Conservation (phyloP, 202 grass and related monocot genomes). For the Eragrostis tef region DNA sequence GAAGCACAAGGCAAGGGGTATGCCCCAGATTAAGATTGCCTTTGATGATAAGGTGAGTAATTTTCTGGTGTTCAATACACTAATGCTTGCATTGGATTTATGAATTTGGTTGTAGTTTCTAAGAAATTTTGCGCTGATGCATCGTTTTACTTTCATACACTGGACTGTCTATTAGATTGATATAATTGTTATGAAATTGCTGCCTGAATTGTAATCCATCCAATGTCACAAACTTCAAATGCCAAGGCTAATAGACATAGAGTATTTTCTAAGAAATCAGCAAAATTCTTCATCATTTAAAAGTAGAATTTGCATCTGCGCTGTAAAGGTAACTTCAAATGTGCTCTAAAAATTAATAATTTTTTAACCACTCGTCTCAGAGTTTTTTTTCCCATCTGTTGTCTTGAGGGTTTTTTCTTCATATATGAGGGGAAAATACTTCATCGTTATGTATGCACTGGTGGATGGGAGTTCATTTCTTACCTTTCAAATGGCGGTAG, state of each 20-base stretch:
- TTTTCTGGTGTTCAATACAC: not conserved
- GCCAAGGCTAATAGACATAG: not conserved
- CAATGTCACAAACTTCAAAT: not conserved
- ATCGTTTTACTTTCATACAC: not conserved
- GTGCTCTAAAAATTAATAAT: not conserved
- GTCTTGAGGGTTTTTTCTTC: not conserved
- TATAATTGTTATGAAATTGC: not conserved
- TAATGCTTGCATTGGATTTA: not conserved
- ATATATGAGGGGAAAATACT: not conserved
- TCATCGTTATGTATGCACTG: not conserved
- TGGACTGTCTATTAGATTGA: not conserved
- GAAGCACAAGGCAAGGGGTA: constrained; percentile 50
- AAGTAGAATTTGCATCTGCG: not conserved
- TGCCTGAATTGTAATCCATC: constrained; percentile 3
- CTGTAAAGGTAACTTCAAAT: not conserved
- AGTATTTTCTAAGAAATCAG: not conserved
- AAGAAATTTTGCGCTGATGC: constrained; percentile 14
- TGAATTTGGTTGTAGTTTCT: constrained; percentile 16
- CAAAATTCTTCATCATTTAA: not conserved
- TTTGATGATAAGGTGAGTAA: constrained; percentile 68
- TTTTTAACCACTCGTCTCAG: constrained; percentile 1
- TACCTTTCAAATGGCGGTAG: not conserved
- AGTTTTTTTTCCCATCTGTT: not conserved
- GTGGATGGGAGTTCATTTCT: not conserved
- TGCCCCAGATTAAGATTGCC: constrained; percentile 62